Evolutionary conservation across 2,329 filamentous ascomycete genomes (phyloP).

Genomic region (Botryotinia globosa): DNA sequence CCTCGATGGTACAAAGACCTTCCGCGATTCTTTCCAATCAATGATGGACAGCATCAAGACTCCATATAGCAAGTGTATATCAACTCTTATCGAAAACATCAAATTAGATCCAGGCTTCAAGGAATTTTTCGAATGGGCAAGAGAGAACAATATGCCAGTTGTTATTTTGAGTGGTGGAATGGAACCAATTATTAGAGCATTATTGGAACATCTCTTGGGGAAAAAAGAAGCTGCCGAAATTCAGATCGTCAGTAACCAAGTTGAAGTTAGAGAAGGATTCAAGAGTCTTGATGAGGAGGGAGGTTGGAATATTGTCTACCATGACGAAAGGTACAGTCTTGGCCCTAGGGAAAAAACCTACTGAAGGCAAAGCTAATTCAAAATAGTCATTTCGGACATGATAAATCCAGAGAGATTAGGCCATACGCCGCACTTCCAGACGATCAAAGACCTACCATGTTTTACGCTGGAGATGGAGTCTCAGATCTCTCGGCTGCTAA

Average conservation of each 20-base stretch:
- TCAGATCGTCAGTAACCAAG: slow-evolving; percentile 87
- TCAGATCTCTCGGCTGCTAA: slow-evolving; percentile 88
- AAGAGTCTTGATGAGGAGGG: slow-evolving; percentile 74
- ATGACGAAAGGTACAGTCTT: slow-evolving; percentile 69
- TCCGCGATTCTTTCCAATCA: slow-evolving; percentile 82
- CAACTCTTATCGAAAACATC: slow-evolving; percentile 76
- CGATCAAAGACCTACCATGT: slow-evolving; percentile 71
- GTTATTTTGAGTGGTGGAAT: slow-evolving; percentile 92
- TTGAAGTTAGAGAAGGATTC: slow-evolving; percentile 57
- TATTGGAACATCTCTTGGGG: slow-evolving; percentile 79
- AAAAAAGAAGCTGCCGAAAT: slow-evolving; percentile 68
- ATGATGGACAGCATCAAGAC: slow-evolving; percentile 87
- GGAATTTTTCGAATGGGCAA: slow-evolving; percentile 82
- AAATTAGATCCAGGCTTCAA: slow-evolving; percentile 84
- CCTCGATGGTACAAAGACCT: slow-evolving; percentile 66
- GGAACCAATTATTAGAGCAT: slow-evolving; percentile 82
- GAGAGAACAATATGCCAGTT: slow-evolving; percentile 80
- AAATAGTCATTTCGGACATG: slow-evolving; percentile 72
- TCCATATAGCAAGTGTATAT: slow-evolving; percentile 79
- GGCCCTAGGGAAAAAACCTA: not conserved
- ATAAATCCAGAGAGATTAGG: slow-evolving; percentile 89
- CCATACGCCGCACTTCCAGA: slow-evolving; percentile 75
- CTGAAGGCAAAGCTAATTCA: not conserved
- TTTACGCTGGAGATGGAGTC: slow-evolving; percentile 94
- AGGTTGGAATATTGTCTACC: slow-evolving; percentile 86